Conservation (phyloP, 2,329 filamentous ascomycete genomes). For the Fusarium mexicanum region DNA sequence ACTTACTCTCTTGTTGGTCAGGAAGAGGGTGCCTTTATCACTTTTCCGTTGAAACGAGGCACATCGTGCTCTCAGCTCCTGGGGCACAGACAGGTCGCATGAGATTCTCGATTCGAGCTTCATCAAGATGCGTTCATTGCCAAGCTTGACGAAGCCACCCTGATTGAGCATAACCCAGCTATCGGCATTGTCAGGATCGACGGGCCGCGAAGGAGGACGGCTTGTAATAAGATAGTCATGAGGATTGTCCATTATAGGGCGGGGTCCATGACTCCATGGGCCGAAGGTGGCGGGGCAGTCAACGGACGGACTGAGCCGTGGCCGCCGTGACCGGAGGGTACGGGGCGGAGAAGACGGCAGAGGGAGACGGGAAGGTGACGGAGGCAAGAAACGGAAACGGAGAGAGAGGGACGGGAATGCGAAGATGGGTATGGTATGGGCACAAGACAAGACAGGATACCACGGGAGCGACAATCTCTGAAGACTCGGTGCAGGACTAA, state of each 20-base stretch:
- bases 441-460: slow-evolving; percentile 16
- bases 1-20: slow-evolving; percentile 85
- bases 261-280: slow-evolving; percentile 49
- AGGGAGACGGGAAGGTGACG: slow-evolving; percentile 18
- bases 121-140: slow-evolving; percentile 83
- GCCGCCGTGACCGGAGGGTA: slow-evolving; percentile 34
- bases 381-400: slow-evolving; percentile 32
- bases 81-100: slow-evolving; percentile 77
- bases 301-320: slow-evolving; percentile 40
- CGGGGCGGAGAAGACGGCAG: slow-evolving; percentile 31
- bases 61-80: slow-evolving; percentile 67
- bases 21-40: slow-evolving; percentile 78
- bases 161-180: slow-evolving; percentile 94
- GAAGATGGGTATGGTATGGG: slow-evolving; percentile 20
- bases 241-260: slow-evolving; percentile 53
- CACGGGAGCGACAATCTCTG: slow-evolving; percentile 14
- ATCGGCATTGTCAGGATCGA: slow-evolving; percentile 64
- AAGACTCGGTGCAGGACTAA: slow-evolving; percentile 15
- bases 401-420: slow-evolving; percentile 6
- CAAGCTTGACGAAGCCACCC: slow-evolving; percentile 82
- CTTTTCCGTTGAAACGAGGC: slow-evolving; percentile 76
- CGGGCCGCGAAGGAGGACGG: slow-evolving; percentile 46
- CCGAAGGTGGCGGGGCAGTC: slow-evolving; percentile 42
- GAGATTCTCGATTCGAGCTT: slow-evolving; percentile 82
- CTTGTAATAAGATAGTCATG: slow-evolving; percentile 54